phyloP scores from a whole-genome alignment of 1,139 yeast genomes.

The Pichia terricola region DNA sequence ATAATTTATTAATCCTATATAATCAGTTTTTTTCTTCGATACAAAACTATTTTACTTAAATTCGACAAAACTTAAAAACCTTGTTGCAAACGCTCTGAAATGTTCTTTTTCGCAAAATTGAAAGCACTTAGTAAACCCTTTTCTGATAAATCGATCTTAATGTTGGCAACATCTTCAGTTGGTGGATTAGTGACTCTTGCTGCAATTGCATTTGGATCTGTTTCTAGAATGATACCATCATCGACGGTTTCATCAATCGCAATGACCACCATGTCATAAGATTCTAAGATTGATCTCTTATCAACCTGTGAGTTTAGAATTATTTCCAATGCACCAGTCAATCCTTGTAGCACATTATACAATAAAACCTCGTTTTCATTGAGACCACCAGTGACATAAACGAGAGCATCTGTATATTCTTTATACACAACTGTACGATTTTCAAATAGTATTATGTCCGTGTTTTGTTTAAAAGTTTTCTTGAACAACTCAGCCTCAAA shows the following conservation, averaged over 20 bases:
- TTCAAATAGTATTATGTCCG: constrained; percentile 75
- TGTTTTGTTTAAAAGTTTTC: constrained; percentile 71
- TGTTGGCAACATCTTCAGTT: constrained; percentile 46
- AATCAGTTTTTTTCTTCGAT: too few relatives aligned
- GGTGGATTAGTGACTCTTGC: constrained; percentile 87
- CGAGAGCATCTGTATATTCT: constrained; percentile 64
- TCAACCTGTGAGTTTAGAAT: constrained; percentile 70
- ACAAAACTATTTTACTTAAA: background rate
- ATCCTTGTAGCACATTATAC: constrained; percentile 67
- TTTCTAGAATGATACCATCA: constrained; percentile 84
- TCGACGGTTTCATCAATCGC: constrained; percentile 90
- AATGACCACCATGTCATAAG: constrained; percentile 76
- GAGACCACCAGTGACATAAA: constrained; percentile 61
- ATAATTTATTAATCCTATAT: background rate
- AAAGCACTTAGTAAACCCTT: constrained; percentile 83
- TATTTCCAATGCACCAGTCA: constrained; percentile 73
- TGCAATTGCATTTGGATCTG: constrained; percentile 79
- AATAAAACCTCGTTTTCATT: constrained; percentile 83
- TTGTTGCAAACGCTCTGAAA: constrained; percentile 83
- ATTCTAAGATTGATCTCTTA: constrained; percentile 66
- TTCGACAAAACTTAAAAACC: constrained; percentile 30
- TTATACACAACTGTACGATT: constrained; percentile 74
- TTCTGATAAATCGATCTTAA: constrained; percentile 73
- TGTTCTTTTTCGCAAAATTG: constrained; percentile 78
- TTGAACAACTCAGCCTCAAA: constrained; percentile 67